Base-by-base conservation (phyloP, 345 rosid species). In the Abelmoschus esculentus region DNA sequence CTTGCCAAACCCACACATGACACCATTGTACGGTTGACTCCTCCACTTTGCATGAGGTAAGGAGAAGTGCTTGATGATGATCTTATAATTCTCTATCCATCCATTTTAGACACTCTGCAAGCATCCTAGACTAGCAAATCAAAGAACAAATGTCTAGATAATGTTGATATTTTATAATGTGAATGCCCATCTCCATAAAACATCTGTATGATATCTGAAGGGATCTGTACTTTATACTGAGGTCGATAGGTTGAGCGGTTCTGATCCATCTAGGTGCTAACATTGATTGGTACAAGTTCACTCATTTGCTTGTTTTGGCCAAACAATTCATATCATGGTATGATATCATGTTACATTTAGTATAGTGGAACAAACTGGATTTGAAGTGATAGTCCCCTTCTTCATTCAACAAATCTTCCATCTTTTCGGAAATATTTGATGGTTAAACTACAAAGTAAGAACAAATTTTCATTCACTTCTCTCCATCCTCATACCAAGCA, bases 1-100 rank as follows among this genome's bases (percentile, higher is more conserved):
- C 96, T 95, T 44, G 96, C 97, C 55, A 95, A 95, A 82, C 96
- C 99, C 7, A 91, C 99, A 2, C 97, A 95, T 75, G 80, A 86
- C 60, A 85, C 93, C 10, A 88, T 95, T 70, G 97, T 95, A 67
- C 89, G 97, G 73, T 81, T 95, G 76, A 91, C 97, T 70, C 97
- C 99, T 61, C 97, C 99, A 26, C 96, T 95, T 66, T 83, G 87
- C 73, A 85, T 95, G 50, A 95, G 99, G 99, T 91, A 81, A 75
- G 26, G 68, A 18, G 52, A 14, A 63, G 19, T 42, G 17, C 9
- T 7, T 42, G 32, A 42, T 12, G 32, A 19, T 13, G 2, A 42
- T 31, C 52, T 42, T 14, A 63, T 9, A 18, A 11, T 42, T 63
- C 36, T 14, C 26, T 63, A 32, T 62, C 9, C 67, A 18, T 47